phyloP scores from a whole-genome alignment of 2,329 filamentous ascomycete species.

The Hymenoscyphus linearis region DNA sequence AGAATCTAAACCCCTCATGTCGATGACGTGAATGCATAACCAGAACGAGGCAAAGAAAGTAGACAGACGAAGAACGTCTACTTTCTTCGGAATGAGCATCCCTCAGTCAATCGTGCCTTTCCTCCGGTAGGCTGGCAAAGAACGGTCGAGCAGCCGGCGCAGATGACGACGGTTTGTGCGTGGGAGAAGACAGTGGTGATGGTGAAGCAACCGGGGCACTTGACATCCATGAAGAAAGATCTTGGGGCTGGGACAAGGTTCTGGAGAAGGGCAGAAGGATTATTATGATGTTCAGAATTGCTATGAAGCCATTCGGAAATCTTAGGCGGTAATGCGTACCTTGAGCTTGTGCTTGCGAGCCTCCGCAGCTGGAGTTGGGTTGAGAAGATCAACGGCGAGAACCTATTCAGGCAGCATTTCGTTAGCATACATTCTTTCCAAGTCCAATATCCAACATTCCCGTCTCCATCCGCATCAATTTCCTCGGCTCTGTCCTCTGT shows the following conservation, averaged over 20 bases:
- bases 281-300: constrained; percentile 4
- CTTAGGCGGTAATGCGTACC: constrained; percentile 51
- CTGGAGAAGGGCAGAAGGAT: constrained; percentile 39
- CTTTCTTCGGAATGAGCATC: constrained; percentile 99
- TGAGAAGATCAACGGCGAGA: constrained; percentile 99
- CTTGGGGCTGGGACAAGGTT: constrained; percentile 91
- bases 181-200: constrained; percentile 99
- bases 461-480: constrained; percentile 13
- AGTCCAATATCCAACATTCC: constrained; percentile 20
- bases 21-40: constrained; percentile 27
- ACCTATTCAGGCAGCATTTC: constrained; percentile 56
- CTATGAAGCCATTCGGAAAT: constrained; percentile 3
- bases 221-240: constrained; percentile 99
- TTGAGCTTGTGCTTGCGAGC: constrained; percentile 99
- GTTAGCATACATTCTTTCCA: constrained; percentile 42
- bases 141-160: constrained; percentile 98
- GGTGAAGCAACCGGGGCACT: constrained; percentile 99
- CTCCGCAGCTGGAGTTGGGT: constrained; percentile 96
- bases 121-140: constrained; percentile 99
- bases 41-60: constrained; percentile 36
- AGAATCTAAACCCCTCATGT: constrained; percentile 29
- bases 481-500: neutral
- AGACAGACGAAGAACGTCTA: constrained; percentile 55
- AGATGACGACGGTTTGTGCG: constrained; percentile 99
- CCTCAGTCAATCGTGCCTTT: constrained; percentile 98